Evolutionary conservation across 305 asterid genomes (phyloP), one percentile per base, ranked within the genome.

Genomic region (Solanum aculeatissimum): DNA sequence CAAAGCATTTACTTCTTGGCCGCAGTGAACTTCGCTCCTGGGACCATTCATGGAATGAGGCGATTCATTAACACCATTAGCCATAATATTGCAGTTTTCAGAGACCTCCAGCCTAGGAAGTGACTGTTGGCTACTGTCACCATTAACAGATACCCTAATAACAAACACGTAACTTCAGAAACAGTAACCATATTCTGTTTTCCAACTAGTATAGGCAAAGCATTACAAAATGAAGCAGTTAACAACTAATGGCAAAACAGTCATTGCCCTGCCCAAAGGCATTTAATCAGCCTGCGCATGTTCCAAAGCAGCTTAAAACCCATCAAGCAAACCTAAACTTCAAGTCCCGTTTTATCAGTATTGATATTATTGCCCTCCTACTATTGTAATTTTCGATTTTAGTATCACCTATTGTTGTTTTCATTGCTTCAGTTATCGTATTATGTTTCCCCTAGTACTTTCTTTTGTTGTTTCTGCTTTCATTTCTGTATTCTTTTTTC

Each of bases 21-120:
- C 90, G 74, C 84, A 87, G 40, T 86, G 86, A 77, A 83, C 70
- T 66, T 89, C 86, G 83, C 88, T 81, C 65, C 89, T 86, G 86
- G 86, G 83, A 69, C 86, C 86, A 86, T 83, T 82, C 77, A 84
- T 69, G 51, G 90, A 86, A 87, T 92, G 89, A 7, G 86, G 86
- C 69, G 92, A 91, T 82, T 89, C 90, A 81, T 85, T 84, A 86
- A 86, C 83, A 62, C 84, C 85, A 82, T 84, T 84, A 85, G 84
- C 13, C 21, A 86, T 62, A 87, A 83, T 80, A 71, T 84, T 88
- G 84, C 82, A 86, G 83, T 87, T 86, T 60, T 86, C 91, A 18
- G 91, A 90, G 18, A 58, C 83, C 77, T 80, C 89, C 84, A 87
- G 80, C 82, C 87, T 93, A 60, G 85, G 92, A 88, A 32, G 68